phyloP scores from a whole-genome alignment of 2,329 filamentous ascomycete genomes.

The Cercospora brassicicola region DNA sequence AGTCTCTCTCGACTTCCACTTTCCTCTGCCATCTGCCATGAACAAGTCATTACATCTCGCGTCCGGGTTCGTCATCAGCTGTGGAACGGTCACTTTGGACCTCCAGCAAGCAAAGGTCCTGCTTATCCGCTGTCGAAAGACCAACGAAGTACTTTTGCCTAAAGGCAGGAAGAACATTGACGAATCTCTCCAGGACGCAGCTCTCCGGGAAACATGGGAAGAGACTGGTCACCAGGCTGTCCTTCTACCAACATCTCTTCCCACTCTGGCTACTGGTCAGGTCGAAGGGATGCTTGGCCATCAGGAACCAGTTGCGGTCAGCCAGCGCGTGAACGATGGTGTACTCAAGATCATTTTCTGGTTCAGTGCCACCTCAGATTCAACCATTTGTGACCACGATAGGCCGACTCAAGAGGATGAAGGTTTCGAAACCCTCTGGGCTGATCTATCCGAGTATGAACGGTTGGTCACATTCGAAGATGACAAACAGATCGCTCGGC shows the following conservation, averaged over 20 bases:
- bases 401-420: neutral
- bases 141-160: constrained; percentile 16
- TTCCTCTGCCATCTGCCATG: neutral
- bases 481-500: neutral
- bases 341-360: constrained; percentile 6
- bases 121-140: neutral
- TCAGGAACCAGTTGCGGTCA: neutral
- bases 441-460: neutral
- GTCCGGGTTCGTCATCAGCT: neutral
- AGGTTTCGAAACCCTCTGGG: neutral
- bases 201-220: constrained; percentile 21
- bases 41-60: neutral
- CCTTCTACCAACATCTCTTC: neutral
- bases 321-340: neutral
- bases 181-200: constrained; percentile 19
- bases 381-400: neutral
- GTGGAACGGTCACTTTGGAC: constrained; percentile 1
- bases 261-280: constrained; percentile 45
- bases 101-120: neutral
- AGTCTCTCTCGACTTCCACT: neutral
- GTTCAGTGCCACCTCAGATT: neutral
- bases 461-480: neutral
- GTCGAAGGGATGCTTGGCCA: neutral
- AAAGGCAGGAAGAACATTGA: constrained; percentile 23
- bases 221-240: constrained; percentile 19